Percentiles rank a stretch among this genome's conserved stretches.
These are phyloP conservation scores for Aspergillus tanneri DNA, from an alignment of 2,329 filamentous ascomycete genomes.

Conservation along the genomic window DNA sequence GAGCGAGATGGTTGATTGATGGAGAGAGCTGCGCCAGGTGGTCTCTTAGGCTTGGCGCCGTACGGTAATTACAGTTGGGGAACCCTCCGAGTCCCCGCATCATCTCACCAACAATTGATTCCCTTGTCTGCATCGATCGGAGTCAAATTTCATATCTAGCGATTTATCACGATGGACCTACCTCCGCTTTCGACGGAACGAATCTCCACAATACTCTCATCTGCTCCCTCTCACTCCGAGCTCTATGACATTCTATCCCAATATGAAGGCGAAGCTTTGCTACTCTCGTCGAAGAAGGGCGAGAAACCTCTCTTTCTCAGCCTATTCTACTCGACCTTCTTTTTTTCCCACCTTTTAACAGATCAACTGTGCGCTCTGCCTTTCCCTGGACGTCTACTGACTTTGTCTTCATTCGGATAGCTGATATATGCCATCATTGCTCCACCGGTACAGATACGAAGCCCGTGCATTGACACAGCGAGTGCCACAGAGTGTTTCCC, in stretches of 20 bases:
- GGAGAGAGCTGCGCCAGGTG: constrained; percentile 43
- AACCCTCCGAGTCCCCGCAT: constrained; percentile 37
- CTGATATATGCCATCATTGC: constrained; percentile 6
- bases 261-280: constrained; percentile 37
- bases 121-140: too few relatives aligned
- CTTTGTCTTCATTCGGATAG: neutral
- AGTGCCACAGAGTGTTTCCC: constrained; percentile 32
- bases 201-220: constrained; percentile 30
- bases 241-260: constrained; percentile 37
- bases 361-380: constrained; percentile 38
- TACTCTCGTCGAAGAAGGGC: constrained; percentile 25
- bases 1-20: constrained; percentile 20
- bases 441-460: constrained; percentile 31
- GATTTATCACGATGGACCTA: constrained; percentile 26
- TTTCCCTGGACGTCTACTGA: constrained; percentile 1
- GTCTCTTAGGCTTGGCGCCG: constrained; percentile 44
- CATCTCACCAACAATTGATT: too few relatives aligned
- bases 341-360: constrained; percentile 41
- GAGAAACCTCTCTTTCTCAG: constrained; percentile 33
- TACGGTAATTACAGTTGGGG: constrained; percentile 20
- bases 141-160: too few relatives aligned
- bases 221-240: constrained; percentile 31
- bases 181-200: constrained; percentile 32
- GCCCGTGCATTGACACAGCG: constrained; percentile 41
- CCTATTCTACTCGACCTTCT: constrained; percentile 41